Evolutionary conservation across 2,329 filamentous ascomycete genomes (phyloP).

Genomic region (Colletotrichum tabaci): DNA sequence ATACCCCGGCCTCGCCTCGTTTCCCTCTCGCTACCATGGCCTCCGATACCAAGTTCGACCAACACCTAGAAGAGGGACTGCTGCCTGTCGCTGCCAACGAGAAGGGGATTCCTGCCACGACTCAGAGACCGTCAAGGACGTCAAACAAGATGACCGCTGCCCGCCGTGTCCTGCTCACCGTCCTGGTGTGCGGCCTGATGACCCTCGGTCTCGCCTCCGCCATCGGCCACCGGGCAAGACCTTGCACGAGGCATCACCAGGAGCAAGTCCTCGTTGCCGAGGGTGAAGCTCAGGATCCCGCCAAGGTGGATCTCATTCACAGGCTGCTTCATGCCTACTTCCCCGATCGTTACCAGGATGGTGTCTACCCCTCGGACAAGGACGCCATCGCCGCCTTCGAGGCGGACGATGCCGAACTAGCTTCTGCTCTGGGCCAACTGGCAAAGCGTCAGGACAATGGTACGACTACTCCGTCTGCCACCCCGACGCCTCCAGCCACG

Average conservation of each 20-base stretch:
- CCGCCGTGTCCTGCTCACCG: conserved; percentile 43
- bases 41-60: conserved; percentile 41
- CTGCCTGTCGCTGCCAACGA: conserved; percentile 41
- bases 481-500: conserved; percentile 40
- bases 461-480: conserved; percentile 45
- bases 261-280: conserved; percentile 22
- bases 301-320: conserved; percentile 75
- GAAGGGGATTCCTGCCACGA: conserved; percentile 37
- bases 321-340: conserved; percentile 76
- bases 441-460: conserved; percentile 70
- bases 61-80: conserved; percentile 44
- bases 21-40: conserved; percentile 36
- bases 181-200: conserved; percentile 45
- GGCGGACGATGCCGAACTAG: conserved; percentile 72
- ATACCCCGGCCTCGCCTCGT: conserved; percentile 1
- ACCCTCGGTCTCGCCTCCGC: conserved; percentile 45
- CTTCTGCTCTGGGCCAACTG: conserved; percentile 74
- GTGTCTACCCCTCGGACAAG: conserved; percentile 76
- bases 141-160: conserved; percentile 43
- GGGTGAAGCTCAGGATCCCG: conserved; percentile 39
- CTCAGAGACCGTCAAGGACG: conserved; percentile 21
- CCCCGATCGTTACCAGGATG: conserved; percentile 76
- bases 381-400: conserved; percentile 75
- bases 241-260: conserved; percentile 36
- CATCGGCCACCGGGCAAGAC: conserved; percentile 27